A percentile compares a stretch with the other conserved stretches of the same genome.
These are phyloP conservation scores for Suillus fuscotomentosus DNA, from an alignment of 768 basidiomycete genomes.

Conservation along the genomic window DNA sequence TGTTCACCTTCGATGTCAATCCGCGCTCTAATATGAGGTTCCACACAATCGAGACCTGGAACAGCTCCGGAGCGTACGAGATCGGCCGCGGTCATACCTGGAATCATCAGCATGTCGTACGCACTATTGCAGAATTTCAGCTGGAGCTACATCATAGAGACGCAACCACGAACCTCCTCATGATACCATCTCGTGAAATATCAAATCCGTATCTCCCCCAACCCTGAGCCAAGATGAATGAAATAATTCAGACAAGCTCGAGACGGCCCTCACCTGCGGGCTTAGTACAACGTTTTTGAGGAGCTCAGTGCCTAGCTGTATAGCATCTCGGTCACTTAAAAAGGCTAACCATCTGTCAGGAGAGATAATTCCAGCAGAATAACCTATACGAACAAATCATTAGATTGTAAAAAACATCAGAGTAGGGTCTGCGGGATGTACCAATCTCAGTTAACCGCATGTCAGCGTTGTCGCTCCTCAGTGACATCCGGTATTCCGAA, in stretches of 20 bases:
- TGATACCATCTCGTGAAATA: slow-evolving; percentile 40
- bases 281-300: slow-evolving; percentile 35
- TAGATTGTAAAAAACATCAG: neutral
- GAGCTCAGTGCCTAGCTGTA: slow-evolving; percentile 33
- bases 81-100: slow-evolving; percentile 42
- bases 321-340: slow-evolving; percentile 28
- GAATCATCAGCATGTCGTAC: slow-evolving; percentile 68
- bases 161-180: slow-evolving; percentile 36
- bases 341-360: slow-evolving; percentile 44
- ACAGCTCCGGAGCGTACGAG: slow-evolving; percentile 47
- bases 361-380: slow-evolving; percentile 40
- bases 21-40: slow-evolving; percentile 53
- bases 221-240: slow-evolving; percentile 21
- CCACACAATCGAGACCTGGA: slow-evolving; percentile 40
- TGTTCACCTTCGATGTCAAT: slow-evolving; percentile 69
- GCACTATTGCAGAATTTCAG: slow-evolving; percentile 46
- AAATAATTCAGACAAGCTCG: slow-evolving; percentile 1
- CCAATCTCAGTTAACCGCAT: slow-evolving; percentile 77
- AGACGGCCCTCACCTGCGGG: slow-evolving; percentile 38
- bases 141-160: neutral
- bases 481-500: slow-evolving; percentile 86
- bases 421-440: slow-evolving; percentile 16
- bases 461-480: slow-evolving; percentile 90
- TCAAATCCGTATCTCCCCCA: slow-evolving; percentile 44
- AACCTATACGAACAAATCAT: slow-evolving; percentile 27